Base-by-base conservation (phyloP, 2,329 filamentous ascomycete genomes). In the Massarina eburnea region DNA sequence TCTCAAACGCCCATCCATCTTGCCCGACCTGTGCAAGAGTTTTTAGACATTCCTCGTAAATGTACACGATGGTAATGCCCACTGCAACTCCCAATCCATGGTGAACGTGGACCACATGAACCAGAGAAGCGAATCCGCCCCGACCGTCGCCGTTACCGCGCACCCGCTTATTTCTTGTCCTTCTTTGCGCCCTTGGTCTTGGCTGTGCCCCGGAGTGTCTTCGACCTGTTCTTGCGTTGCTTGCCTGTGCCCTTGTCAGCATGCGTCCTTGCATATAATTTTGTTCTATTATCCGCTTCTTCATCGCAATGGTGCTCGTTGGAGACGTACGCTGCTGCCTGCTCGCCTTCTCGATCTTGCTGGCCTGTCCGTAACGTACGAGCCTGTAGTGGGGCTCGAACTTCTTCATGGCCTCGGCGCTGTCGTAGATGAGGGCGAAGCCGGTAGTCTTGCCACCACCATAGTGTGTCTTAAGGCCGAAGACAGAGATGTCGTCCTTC, bases 391-490 rank as follows among this genome's bases (percentile, higher is more conserved):
- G 87, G 70, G 94, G 94, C 86, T 99, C 94, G 79, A 97, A 99
- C 81, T 97, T 97, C 89, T 96, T 96, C 86, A 99, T 86, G 71
- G 91, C 90, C 84, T 99, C 94, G 73, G 85, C 81, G 64, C 89
- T 95, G 80, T 99, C 94, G 85, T 99, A 99, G 81, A 99, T 83
- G 71, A 97, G 90, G 64, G 91, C 94, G 76, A 99, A 99, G 71
- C 94, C 94, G 63, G 92, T 97, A 77, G 89, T 96, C 88, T 99
- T 99, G 83, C 94, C 94, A 75, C 94, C 94, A 92, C 94, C 94
- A 76, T 88, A 99, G 77, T 97, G 92, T 69, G 94, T 99, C 78
- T 90, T 89, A 78, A 99, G 91, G 73, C 94, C 94, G 76, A 99
- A 99, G 77, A 96, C 91, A 77, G 86, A 91, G 78, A 97, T 87